phyloP scores from a whole-genome alignment of 495 filamentous ascomycete genomes.

The Hypoxylon lenormandii region DNA sequence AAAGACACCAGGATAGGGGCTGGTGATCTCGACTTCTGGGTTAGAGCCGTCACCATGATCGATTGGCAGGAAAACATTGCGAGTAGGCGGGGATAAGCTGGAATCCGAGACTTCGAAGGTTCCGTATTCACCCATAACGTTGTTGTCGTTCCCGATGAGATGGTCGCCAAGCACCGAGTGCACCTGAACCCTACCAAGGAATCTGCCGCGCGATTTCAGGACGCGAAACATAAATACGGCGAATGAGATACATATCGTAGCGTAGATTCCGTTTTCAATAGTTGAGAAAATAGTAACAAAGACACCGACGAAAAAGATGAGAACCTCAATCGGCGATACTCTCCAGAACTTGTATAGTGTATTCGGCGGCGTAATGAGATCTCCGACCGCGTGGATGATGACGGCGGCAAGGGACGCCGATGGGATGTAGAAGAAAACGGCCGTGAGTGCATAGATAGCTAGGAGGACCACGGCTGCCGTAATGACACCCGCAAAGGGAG shows the following conservation, averaged over 20 bases:
- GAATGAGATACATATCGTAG: slow-evolving; percentile 77
- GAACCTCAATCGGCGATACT: slow-evolving; percentile 86
- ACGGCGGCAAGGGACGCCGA: slow-evolving; percentile 86
- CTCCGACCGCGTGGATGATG: slow-evolving; percentile 97
- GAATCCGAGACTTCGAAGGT: slow-evolving; percentile 58
- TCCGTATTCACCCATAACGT: slow-evolving; percentile 60
- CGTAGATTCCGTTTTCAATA: slow-evolving; percentile 95
- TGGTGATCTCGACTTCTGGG: slow-evolving; percentile 79
- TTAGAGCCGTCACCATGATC: slow-evolving; percentile 91
- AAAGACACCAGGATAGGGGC: slow-evolving; percentile 92
- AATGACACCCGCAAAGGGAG: slow-evolving; percentile 90
- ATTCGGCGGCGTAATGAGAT: slow-evolving; percentile 93
- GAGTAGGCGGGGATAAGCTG: slow-evolving; percentile 52
- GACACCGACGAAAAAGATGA: slow-evolving; percentile 95
- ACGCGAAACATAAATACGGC: slow-evolving; percentile 87
- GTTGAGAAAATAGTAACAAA: slow-evolving; percentile 86
- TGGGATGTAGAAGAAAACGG: slow-evolving; percentile 96
- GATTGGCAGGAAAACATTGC: slow-evolving; percentile 91
- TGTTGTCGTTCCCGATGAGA: slow-evolving; percentile 69
- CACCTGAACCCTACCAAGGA: slow-evolving; percentile 88
- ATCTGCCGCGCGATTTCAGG: slow-evolving; percentile 84
- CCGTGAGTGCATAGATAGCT: slow-evolving; percentile 92
- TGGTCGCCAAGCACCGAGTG: slow-evolving; percentile 90
- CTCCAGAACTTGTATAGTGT: slow-evolving; percentile 96
- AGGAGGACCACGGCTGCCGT: slow-evolving; percentile 88